Conservation (phyloP, 176 grass and related monocot genomes). For the Bonia amplexicaulis region DNA sequence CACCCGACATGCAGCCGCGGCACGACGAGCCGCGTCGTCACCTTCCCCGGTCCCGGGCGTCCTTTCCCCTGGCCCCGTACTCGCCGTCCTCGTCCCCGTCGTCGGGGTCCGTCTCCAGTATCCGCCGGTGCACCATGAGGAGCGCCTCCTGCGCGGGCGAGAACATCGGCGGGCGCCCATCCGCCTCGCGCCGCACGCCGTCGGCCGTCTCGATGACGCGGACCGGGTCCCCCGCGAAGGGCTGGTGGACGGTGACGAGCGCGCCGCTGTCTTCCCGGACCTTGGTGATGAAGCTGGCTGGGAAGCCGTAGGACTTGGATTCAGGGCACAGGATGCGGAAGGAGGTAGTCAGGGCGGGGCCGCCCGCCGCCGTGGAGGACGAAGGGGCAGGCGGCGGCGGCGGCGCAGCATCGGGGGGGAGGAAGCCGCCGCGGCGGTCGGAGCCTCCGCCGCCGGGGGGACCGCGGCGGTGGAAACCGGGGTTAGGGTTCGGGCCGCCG, state of each 20-base stretch:
- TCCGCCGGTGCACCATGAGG: conserved; percentile 70
- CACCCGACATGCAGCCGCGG: conserved; percentile 79
- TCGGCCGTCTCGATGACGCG: conserved; percentile 77
- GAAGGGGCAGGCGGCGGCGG: conserved; percentile 20
- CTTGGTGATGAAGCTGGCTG: conserved; percentile 38
- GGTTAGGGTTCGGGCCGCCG: conserved; percentile 38
- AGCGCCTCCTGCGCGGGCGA: conserved; percentile 91
- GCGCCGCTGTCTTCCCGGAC: conserved; percentile 71
- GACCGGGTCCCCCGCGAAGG: conserved; percentile 57
- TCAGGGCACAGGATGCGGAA: conserved; percentile 94
- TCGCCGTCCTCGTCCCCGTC: conserved; percentile 52
- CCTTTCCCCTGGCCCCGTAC: conserved; percentile 51
- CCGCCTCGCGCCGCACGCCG: conserved; percentile 45
- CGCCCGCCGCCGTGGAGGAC: not conserved
- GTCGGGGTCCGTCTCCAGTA: conserved; percentile 70
- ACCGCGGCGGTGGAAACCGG: conserved; percentile 39
- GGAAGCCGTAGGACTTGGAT: conserved; percentile 62
- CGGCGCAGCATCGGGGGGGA: conserved; percentile 25
- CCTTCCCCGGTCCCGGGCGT: conserved; percentile 61
- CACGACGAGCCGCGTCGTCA: conserved; percentile 74
- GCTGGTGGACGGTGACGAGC: conserved; percentile 65
- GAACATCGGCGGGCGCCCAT: conserved; percentile 72
- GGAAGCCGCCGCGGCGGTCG: conserved; percentile 51
- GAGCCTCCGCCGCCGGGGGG: conserved; percentile 25
- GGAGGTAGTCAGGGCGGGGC: conserved; percentile 44